These are phyloP conservation scores for Yarrowia sp. DNA, from an alignment of 805 yeast species.

Conservation along the genomic window DNA sequence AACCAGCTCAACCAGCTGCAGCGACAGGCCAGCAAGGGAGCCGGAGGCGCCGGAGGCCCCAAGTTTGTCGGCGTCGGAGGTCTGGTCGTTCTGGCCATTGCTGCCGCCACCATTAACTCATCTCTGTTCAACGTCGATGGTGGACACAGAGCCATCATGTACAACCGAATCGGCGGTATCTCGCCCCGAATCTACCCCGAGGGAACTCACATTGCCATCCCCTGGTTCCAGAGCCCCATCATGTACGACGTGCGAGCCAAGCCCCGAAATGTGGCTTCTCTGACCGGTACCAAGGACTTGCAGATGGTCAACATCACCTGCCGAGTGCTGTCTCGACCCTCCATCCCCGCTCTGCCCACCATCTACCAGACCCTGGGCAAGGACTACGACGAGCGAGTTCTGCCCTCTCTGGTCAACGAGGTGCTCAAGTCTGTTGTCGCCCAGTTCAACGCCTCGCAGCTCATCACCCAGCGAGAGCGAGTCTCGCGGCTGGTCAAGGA, in stretches of 20 bases:
- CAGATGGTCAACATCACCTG: conserved; percentile 99
- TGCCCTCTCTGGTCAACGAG: conserved; percentile 96
- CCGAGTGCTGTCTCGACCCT: conserved; percentile 91
- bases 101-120: conserved; percentile 51
- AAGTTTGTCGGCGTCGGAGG: conserved; percentile 65
- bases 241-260: conserved; percentile 94
- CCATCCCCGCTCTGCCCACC: conserved; percentile 69
- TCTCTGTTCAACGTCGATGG: conserved; percentile 89
- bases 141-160: conserved; percentile 96
- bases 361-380: conserved; percentile 89
- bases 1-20: conserved; percentile 25
- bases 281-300: conserved; percentile 96
- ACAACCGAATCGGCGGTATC: conserved; percentile 83
- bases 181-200: conserved; percentile 79
- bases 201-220: conserved; percentile 92
- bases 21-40: conserved; percentile 20
- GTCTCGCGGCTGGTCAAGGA: conserved; percentile 91
- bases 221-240: conserved; percentile 92
- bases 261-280: conserved; percentile 91
- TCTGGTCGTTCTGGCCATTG: conserved; percentile 55
- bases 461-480: conserved; percentile 97
- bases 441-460: conserved; percentile 96
- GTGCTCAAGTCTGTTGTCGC: conserved; percentile 96
- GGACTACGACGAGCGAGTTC: conserved; percentile 94
- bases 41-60: conserved; percentile 44